Evolutionary conservation across 805 yeast genomes (phyloP), one percentile per base, ranked within the genome.

Genomic region (Danielozyma ontarioensis): DNA sequence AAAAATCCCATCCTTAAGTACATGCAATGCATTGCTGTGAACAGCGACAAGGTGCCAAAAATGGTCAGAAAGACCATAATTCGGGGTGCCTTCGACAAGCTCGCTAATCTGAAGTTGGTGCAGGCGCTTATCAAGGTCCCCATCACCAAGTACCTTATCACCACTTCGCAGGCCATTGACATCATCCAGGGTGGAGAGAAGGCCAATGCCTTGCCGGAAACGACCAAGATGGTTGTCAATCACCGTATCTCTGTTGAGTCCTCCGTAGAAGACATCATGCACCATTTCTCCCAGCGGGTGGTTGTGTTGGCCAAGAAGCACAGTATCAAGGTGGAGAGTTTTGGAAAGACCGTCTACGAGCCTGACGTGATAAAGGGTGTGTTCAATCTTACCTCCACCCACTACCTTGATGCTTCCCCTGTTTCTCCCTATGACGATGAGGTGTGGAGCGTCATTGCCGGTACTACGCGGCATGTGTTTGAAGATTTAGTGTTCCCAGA

Each of bases 21-120:
- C 29, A 56, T 80, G 42, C 79, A 79, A 49, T 84, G 94, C 56
- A 46, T 72, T 35, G 90, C 88, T 1, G 70, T 70, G 30, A 68
- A 78, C 41, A 39, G 42, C 28, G 50, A 51, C 19, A 46, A 43
- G 19, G 22, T 56, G 28, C 44, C 61, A 13, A 17, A 32, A 12
- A 15, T 41, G 21, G 36, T 53, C 18, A 55, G 47, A 27, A 57
- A 57, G 36, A 45, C 57, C 3, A 62, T 66, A 21, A 48, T 64
- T 33, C 50, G 62, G 33, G 63, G 69, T 3, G 64, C 57, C 1
- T 53, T 35, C 36, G 67, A 64, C 41, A 55, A 52, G 27, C 42
- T 53, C 15, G 62, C 70, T 25, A 64, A 61, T 37, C 35, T 46
- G 18, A 40, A 47, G 31, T 43, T 58, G 10, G 45, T 55, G 14